phyloP scores from a whole-genome alignment of 345 rosid genomes.

The Crucihimalaya himalaica region DNA sequence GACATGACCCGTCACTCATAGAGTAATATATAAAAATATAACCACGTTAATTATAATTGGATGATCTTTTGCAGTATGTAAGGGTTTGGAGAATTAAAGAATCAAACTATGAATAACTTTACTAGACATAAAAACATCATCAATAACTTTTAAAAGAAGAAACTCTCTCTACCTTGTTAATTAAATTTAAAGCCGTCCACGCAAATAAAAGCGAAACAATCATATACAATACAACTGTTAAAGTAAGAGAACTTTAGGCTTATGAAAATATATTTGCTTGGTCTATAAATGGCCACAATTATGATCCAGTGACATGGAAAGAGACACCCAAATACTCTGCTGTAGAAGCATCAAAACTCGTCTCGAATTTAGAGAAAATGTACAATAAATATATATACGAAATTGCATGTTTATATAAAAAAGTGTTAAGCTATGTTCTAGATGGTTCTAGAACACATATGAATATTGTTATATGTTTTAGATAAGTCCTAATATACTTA shows the following conservation, averaged over 20 bases:
- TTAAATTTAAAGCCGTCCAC: slow-evolving; percentile 16
- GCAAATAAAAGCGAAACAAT: slow-evolving; percentile 24
- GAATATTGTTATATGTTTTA: no score
- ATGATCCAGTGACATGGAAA: slow-evolving; percentile 25
- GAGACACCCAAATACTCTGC: slow-evolving; percentile 21
- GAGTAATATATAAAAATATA: no score
- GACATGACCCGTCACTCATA: no score
- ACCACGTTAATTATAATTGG: background rate
- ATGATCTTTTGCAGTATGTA: background rate
- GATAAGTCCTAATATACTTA: no score
- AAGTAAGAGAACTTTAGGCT: slow-evolving; percentile 16
- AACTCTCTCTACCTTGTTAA: background rate
- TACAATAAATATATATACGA: background rate
- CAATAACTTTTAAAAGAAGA: background rate
- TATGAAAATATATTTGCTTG: slow-evolving; percentile 16
- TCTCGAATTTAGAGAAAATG: background rate
- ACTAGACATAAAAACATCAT: background rate
- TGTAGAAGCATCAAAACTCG: background rate
- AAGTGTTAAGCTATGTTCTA: no score
- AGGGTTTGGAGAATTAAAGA: background rate
- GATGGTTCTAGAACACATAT: no score
- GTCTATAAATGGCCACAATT: slow-evolving; percentile 16
- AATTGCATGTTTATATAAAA: background rate
- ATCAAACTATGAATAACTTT: slow-evolving; percentile 1
- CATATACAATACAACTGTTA: slow-evolving; percentile 20